phyloP scores from a whole-genome alignment of 495 filamentous ascomycete species.

The Chaetomium cochliodes region DNA sequence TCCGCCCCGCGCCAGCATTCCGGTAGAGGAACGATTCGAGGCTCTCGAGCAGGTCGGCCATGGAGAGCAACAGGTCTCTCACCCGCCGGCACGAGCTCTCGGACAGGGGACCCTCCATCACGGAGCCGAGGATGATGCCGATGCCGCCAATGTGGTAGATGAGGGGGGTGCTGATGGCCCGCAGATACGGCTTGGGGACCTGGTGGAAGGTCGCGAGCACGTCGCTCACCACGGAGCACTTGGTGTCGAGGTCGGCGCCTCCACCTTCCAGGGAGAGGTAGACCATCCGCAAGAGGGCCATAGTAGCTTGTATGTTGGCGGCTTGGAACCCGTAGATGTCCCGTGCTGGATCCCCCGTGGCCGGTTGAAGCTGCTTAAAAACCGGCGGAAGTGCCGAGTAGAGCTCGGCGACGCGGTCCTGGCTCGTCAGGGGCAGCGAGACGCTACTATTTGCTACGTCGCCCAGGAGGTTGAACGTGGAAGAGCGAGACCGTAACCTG shows the following conservation, averaged over 20 bases:
- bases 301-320: constrained; percentile 53
- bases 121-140: constrained; percentile 50
- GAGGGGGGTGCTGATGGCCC: constrained; percentile 52
- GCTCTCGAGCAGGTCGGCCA: constrained; percentile 50
- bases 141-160: constrained; percentile 53
- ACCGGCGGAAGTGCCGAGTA: constrained; percentile 6
- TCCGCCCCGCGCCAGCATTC: constrained; percentile 42
- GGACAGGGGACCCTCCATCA: constrained; percentile 50
- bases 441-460: constrained; percentile 5
- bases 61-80: constrained; percentile 47
- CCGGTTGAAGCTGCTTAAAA: constrained; percentile 20
- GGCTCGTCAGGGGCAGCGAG: neutral
- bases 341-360: constrained; percentile 37
- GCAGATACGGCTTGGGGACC: constrained; percentile 47
- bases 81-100: constrained; percentile 48
- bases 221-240: constrained; percentile 50
- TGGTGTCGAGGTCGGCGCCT: constrained; percentile 41
- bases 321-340: constrained; percentile 52
- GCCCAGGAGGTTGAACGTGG: constrained; percentile 9
- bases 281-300: constrained; percentile 52
- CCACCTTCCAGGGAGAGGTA: constrained; percentile 44
- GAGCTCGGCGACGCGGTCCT: constrained; percentile 9
- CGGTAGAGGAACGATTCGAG: constrained; percentile 46
- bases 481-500: constrained; percentile 12
- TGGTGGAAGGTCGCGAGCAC: constrained; percentile 47